Base-by-base conservation (phyloP, 192 early-diverging fungal genomes). In the Rhizophagus clarus region DNA sequence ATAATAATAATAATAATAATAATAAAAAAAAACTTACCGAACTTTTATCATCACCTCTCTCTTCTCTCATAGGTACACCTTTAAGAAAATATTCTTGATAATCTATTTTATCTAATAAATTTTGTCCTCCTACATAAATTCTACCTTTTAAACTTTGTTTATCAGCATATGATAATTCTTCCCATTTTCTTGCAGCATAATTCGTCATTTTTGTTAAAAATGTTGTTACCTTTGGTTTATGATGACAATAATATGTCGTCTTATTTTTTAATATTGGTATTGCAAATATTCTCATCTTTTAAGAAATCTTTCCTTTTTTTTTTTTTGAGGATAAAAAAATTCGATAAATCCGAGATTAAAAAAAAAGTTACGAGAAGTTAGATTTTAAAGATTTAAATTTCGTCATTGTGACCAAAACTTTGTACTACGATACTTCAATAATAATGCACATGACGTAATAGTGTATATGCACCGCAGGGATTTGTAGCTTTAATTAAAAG, bases 61-160 rank as follows among this genome's bases (percentile, higher is more conserved):
- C 63, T 89, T 91, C 17, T 82, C 84, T 22, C 31, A 79, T 51
- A 31, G 93, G 93, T 7, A 95, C 82, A 40, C 87, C 88, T 76
- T 95, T 95, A 31, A 95, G 81, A 82, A 95, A 95, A 64, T 88
- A 91, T 83, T 95, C 94, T 42, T 87, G 86, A 76, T 93, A 90
- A 79, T 93, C 91, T 47, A 93, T 88, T 72, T 85, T 88, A 81
- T 94, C 92, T 86, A 95, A 88, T 67, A 95, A 85, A 22, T 84
- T 76, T 31, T 87, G 87, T 40, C 94, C 94, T 28, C 83, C 84
- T 17, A 82, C 28, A 75, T 91, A 90, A 14, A 94, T 84, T 26
- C 87, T 87, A 34, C 83, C 83, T 47, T 91, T 90, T 92, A 92
- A 90, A 61, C 83, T 80, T 2, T 81, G 81, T 10, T 81, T 72